Evolutionary conservation across 164 flowering plant genomes (phyloP).

Genomic region (Amborella trichopoda): DNA sequence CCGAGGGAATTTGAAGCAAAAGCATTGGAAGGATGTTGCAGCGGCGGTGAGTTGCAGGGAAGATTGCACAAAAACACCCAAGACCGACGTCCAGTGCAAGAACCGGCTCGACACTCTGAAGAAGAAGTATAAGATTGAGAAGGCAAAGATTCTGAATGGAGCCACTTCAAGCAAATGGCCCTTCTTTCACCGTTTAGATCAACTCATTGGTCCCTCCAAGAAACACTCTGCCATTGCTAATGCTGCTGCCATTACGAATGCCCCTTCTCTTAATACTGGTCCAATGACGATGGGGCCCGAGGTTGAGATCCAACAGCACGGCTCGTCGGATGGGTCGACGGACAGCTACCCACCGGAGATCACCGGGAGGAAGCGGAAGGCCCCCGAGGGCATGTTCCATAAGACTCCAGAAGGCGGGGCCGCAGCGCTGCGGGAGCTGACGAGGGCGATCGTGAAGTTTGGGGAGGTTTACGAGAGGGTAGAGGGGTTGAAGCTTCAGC

Average conservation of each 20-base stretch:
- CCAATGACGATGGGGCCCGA: too few relatives aligned
- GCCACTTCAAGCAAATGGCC: constrained; percentile 46
- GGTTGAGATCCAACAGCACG: too few relatives aligned
- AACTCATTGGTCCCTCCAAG: constrained; percentile 41
- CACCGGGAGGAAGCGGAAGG: constrained; percentile 18
- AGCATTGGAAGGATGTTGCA: constrained; percentile 86
- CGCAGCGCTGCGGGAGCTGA: constrained; percentile 41
- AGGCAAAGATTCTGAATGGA: constrained; percentile 39
- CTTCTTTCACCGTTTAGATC: constrained; percentile 45
- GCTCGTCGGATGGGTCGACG: constrained; percentile 21
- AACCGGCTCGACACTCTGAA: constrained; percentile 81
- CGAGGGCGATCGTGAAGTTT: constrained; percentile 53
- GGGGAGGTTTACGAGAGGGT: constrained; percentile 79
- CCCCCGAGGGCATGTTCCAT: constrained; percentile 10
- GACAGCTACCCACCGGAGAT: constrained; percentile 40
- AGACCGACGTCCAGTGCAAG: constrained; percentile 83
- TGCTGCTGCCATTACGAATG: too few relatives aligned
- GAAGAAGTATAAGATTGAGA: constrained; percentile 79
- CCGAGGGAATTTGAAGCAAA: constrained; percentile 73
- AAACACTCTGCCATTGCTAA: constrained; percentile 2
- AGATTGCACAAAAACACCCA: constrained; percentile 36
- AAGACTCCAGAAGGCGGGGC: constrained; percentile 15
- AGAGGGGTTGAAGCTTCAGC: constrained; percentile 63
- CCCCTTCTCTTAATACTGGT: too few relatives aligned
- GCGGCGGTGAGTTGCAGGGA: constrained; percentile 63